phyloP scores from a whole-genome alignment of 176 grass and related monocot genomes.

The Alloteropsis semialata region DNA sequence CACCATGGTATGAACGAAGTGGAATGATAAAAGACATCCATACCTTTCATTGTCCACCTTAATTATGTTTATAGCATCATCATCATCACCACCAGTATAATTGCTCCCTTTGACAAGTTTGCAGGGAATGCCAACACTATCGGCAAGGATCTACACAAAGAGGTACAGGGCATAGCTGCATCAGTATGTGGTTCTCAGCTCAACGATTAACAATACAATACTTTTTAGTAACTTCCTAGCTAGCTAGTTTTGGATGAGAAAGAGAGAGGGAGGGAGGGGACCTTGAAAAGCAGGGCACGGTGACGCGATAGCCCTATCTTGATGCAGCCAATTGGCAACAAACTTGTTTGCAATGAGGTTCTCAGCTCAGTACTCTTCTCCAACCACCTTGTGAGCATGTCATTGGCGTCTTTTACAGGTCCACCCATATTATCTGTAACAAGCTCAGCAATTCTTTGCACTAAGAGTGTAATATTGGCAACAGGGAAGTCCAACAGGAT shows the following conservation, averaged over 20 bases:
- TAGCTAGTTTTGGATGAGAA: neutral
- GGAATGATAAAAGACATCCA: slow-evolving; percentile 16
- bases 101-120: slow-evolving; percentile 98
- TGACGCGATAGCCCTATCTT: slow-evolving; percentile 90
- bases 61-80: slow-evolving; percentile 99
- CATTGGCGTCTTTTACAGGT: slow-evolving; percentile 91
- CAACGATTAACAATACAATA: neutral
- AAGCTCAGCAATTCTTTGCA: slow-evolving; percentile 96
- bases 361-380: slow-evolving; percentile 88
- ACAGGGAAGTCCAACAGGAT: slow-evolving; percentile 73
- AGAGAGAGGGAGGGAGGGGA: slow-evolving; percentile 3
- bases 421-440: slow-evolving; percentile 94
- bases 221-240: neutral
- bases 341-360: slow-evolving; percentile 84
- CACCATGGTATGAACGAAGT: slow-evolving; percentile 11
- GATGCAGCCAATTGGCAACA: slow-evolving; percentile 94
- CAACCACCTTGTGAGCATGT: slow-evolving; percentile 78
- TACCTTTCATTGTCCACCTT: slow-evolving; percentile 95
- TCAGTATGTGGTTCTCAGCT: slow-evolving; percentile 11
- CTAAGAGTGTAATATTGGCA: slow-evolving; percentile 60
- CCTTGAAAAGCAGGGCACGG: slow-evolving; percentile 96
- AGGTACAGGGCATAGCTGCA: slow-evolving; percentile 4
- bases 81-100: slow-evolving; percentile 93
- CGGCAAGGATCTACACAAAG: slow-evolving; percentile 81
- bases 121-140: slow-evolving; percentile 93